Percentiles rank a stretch among this genome's conserved stretches.
Conservation (phyloP, 306 rosid species). For the Senna tora region DNA sequence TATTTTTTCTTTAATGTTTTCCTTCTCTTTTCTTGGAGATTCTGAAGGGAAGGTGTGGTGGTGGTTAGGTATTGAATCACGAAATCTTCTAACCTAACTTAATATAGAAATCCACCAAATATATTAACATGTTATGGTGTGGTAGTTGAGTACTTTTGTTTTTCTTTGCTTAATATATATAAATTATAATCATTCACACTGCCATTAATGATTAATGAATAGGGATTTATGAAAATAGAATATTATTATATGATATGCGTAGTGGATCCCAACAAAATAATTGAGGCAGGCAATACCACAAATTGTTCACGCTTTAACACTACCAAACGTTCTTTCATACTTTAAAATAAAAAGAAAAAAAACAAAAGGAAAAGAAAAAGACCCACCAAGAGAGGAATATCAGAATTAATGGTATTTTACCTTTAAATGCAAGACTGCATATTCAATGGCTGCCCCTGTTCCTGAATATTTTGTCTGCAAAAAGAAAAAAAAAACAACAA, state of each 20-base stretch:
- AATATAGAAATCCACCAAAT: neutral
- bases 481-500: neutral
- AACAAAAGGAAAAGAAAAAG: neutral
- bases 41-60: slow-evolving; percentile 36
- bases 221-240: neutral
- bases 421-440: slow-evolving; percentile 85
- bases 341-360: neutral
- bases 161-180: neutral
- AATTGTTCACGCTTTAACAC: neutral
- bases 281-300: slow-evolving; percentile 4
- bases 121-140: neutral
- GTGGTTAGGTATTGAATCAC: slow-evolving; percentile 18
- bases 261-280: slow-evolving; percentile 42
- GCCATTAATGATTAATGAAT: neutral
- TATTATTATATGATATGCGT: slow-evolving; percentile 18
- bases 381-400: slow-evolving; percentile 28
- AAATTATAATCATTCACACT: neutral
- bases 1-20: no score
- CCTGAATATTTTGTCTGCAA: slow-evolving; percentile 81
- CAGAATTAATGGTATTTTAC: slow-evolving; percentile 38
- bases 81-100: neutral
- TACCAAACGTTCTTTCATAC: slow-evolving; percentile 28
- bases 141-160: slow-evolving; percentile 11
- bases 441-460: slow-evolving; percentile 96
- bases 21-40: neutral